These are phyloP conservation scores for Pleurotus ostreatus DNA, from an alignment of 768 basidiomycete genomes.

Conservation along the genomic window DNA sequence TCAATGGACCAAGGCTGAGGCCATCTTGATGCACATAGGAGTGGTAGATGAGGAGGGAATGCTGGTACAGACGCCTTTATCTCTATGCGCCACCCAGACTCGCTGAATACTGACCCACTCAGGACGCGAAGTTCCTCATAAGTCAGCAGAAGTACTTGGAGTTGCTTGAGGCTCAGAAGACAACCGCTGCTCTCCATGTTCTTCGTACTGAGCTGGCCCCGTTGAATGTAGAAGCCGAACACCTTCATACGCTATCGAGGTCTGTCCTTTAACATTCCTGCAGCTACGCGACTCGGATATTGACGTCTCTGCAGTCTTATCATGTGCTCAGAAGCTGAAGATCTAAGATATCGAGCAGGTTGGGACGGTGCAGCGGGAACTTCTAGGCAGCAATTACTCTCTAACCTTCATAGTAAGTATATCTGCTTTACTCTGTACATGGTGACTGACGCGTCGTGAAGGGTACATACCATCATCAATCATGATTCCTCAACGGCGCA, in stretches of 20 bases:
- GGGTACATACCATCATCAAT: conserved; percentile 86
- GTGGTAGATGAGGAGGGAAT: conserved; percentile 64
- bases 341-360: conserved; percentile 71
- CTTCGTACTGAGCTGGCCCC: conserved; percentile 88
- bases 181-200: conserved; percentile 78
- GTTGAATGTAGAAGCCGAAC: conserved; percentile 71
- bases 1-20: conserved; percentile 76
- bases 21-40: conserved; percentile 62
- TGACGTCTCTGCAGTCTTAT: conserved; percentile 47
- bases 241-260: conserved; percentile 88
- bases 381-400: conserved; percentile 75
- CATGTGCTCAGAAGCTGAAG: conserved; percentile 87
- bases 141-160: conserved; percentile 97
- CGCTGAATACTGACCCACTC: conserved; percentile 9
- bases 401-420: conserved; percentile 73
- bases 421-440: not conserved
- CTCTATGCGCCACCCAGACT: not conserved
- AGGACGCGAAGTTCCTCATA: conserved; percentile 86
- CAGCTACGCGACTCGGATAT: too few species aligned
- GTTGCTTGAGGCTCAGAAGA: conserved; percentile 76
- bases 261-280: conserved; percentile 25
- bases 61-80: conserved; percentile 44
- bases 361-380: conserved; percentile 89
- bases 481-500: conserved; percentile 91
- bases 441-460: conserved; percentile 26